A percentile compares a stretch with the other conserved stretches of the same genome.
phyloP scores from a whole-genome alignment of 306 rosid species.

The Prunus mongolica region DNA sequence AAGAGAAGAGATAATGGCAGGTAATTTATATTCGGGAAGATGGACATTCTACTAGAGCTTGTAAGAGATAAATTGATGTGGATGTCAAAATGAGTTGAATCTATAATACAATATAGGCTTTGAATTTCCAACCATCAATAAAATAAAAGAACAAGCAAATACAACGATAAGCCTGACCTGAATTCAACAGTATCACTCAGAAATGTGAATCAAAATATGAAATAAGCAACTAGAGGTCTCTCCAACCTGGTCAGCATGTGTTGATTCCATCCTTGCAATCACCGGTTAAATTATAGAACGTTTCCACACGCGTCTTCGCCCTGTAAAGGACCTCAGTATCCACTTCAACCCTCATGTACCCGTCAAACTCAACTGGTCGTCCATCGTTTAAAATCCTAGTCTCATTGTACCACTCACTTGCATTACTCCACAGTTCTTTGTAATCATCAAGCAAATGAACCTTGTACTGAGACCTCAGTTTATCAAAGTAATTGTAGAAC shows the following conservation, averaged over 20 bases:
- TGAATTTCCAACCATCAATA: slow-evolving; percentile 35
- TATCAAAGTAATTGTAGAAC: slow-evolving; percentile 87
- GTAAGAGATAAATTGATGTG: slow-evolving; percentile 9
- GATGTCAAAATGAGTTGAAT: slow-evolving; percentile 18
- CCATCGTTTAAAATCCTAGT: slow-evolving; percentile 63
- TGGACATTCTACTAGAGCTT: slow-evolving; percentile 7
- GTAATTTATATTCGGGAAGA: slow-evolving; percentile 17
- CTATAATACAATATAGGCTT: slow-evolving; percentile 33
- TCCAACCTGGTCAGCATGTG: slow-evolving; percentile 68
- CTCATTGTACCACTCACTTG: slow-evolving; percentile 95
- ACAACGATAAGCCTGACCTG: slow-evolving; percentile 34
- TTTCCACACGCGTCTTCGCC: slow-evolving; percentile 81
- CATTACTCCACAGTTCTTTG: slow-evolving; percentile 78
- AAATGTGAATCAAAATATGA: slow-evolving; percentile 24
- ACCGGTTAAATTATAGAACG: slow-evolving; percentile 79
- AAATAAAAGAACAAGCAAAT: slow-evolving; percentile 41
- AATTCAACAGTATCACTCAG: slow-evolving; percentile 34
- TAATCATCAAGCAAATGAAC: slow-evolving; percentile 94
- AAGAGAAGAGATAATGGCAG: background rate
- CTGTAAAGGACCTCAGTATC: slow-evolving; percentile 94
- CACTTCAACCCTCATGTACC: slow-evolving; percentile 97
- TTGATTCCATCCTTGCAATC: slow-evolving; percentile 98
- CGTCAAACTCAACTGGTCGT: slow-evolving; percentile 88
- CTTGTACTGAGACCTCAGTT: slow-evolving; percentile 79
- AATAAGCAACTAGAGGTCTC: slow-evolving; percentile 24